Evolutionary conservation across 2,329 filamentous ascomycete genomes (phyloP).

Genomic region (Amphichorda felina): DNA sequence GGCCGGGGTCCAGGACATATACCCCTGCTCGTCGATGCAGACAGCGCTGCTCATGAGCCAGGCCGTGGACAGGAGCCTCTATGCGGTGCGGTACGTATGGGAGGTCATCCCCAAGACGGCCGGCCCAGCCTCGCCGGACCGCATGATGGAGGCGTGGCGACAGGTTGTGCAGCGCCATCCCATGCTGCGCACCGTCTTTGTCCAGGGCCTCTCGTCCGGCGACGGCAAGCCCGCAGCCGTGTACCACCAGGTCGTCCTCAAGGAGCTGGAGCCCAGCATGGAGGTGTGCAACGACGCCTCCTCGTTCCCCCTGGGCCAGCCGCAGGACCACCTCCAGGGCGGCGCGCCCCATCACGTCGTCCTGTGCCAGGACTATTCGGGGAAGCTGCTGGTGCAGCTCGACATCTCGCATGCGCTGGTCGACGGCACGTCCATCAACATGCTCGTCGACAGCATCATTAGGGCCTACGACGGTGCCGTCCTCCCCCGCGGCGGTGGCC

Average conservation of each 20-base stretch:
- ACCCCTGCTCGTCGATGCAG: constrained; percentile 11
- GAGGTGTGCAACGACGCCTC: constrained; percentile 7
- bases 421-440: constrained; percentile 2
- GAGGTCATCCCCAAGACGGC: background rate
- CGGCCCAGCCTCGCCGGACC: background rate
- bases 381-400: background rate
- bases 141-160: constrained; percentile 9
- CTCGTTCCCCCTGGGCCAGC: constrained; percentile 3
- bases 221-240: no score
- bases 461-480: constrained; percentile 2
- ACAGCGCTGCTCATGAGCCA: constrained; percentile 11
- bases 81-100: constrained; percentile 1
- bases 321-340: constrained; percentile 4
- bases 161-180: constrained; percentile 9
- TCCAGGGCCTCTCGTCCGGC: constrained; percentile 3
- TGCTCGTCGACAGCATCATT: background rate
- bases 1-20: constrained; percentile 7
- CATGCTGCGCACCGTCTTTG: constrained; percentile 11
- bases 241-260: constrained; percentile 11
- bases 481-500: no score
- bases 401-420: constrained; percentile 4
- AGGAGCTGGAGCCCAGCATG: background rate
- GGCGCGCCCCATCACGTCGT: background rate
- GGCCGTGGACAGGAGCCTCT: no score
- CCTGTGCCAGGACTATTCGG: background rate